Conservation (phyloP, 306 rosid species). For the Prunus salicina region DNA sequence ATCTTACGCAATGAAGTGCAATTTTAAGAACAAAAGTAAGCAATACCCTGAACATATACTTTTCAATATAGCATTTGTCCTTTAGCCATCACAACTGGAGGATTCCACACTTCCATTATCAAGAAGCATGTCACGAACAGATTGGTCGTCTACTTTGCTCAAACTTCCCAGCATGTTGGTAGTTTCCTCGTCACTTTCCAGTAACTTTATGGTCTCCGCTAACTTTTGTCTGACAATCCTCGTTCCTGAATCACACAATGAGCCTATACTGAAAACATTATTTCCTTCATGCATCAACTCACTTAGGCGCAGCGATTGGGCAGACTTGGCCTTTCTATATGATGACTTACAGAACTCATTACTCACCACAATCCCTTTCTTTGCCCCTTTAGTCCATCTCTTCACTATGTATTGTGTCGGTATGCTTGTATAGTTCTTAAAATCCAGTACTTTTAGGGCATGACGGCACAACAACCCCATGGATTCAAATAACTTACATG, state of each 20-base stretch:
- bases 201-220: neutral
- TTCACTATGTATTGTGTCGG: constrained; percentile 14
- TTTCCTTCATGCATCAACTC: constrained; percentile 14
- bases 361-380: constrained; percentile 11
- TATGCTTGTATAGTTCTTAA: constrained; percentile 16
- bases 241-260: constrained; percentile 3
- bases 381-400: constrained; percentile 27
- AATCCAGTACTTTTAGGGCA: constrained; percentile 22
- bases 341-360: neutral
- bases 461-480: constrained; percentile 26
- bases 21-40: neutral
- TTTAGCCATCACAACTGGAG: neutral
- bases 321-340: neutral
- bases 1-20: neutral
- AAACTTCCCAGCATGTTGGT: neutral
- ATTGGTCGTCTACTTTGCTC: neutral
- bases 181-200: constrained; percentile 1
- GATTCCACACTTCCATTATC: neutral
- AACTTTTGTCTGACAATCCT: constrained; percentile 5
- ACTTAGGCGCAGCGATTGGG: constrained; percentile 3
- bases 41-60: neutral
- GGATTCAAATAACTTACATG: constrained; percentile 21
- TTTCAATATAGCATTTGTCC: neutral
- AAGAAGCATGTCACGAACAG: neutral
- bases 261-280: constrained; percentile 3